Conservation (phyloP, 2,329 filamentous ascomycete species). For the Verticillium alfalfae region DNA sequence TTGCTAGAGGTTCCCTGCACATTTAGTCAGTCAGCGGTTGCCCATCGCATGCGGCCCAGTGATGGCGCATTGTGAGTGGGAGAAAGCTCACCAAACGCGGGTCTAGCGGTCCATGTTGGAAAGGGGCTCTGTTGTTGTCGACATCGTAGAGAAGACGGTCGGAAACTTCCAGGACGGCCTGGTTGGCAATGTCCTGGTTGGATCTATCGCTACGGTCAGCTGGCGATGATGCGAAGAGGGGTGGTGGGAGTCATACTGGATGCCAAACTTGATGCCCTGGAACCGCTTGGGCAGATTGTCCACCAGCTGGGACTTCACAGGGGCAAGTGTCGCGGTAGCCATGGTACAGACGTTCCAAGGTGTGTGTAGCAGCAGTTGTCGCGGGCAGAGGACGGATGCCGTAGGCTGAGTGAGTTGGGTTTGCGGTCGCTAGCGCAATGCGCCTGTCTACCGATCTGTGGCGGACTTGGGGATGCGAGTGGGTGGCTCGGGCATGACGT, state of each 20-base stretch:
- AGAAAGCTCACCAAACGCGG: constrained; percentile 56
- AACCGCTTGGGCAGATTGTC: constrained; percentile 88
- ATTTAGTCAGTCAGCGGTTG: neutral
- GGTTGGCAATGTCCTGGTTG: constrained; percentile 90
- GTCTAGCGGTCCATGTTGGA: constrained; percentile 81
- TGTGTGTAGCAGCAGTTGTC: neutral
- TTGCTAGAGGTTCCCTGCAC: constrained; percentile 77
- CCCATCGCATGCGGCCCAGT: neutral
- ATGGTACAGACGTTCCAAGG: constrained; percentile 4
- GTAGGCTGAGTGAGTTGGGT: neutral
- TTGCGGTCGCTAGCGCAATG: neutral
- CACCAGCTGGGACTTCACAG: constrained; percentile 79
- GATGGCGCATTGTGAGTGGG: neutral
- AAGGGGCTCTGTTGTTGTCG: constrained; percentile 69
- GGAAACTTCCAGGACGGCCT: constrained; percentile 91
- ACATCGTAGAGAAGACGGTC: constrained; percentile 91
- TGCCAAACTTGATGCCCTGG: constrained; percentile 88
- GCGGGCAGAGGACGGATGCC: neutral
- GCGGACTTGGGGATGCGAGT: neutral
- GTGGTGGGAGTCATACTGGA: constrained; percentile 52
- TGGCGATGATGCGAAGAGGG: neutral
- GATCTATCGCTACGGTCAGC: constrained; percentile 47
- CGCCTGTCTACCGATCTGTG: neutral
- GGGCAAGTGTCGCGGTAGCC: constrained; percentile 19
- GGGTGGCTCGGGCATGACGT: neutral